Conservation (phyloP, 73 alveolate genomes). For the Blepharisma japonicum region DNA sequence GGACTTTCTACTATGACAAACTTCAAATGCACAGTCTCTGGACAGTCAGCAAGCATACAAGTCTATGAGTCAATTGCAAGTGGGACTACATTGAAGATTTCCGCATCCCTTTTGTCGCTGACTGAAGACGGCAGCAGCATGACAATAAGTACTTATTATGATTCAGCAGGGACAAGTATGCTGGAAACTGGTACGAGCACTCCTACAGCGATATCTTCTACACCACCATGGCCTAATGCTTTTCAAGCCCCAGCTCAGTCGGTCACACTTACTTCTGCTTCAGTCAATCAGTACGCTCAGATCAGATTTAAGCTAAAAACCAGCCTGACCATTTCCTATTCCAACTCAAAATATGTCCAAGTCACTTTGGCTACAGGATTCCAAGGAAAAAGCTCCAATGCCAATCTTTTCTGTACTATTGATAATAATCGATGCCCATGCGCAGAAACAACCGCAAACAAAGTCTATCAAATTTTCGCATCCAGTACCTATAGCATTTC, state of each 20-base stretch:
- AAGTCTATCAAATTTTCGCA: neutral
- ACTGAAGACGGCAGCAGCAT: neutral
- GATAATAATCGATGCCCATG: neutral
- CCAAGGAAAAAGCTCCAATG: neutral
- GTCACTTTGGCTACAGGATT: conserved; percentile 11
- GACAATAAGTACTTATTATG: neutral
- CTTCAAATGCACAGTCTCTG: neutral
- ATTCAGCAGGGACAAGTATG: neutral
- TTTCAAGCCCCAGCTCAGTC: neutral
- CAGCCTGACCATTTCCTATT: neutral
- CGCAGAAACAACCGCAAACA: neutral
- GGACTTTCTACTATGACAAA: conserved; percentile 9
- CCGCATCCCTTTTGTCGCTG: neutral
- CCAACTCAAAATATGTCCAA: neutral
- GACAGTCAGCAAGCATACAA: neutral
- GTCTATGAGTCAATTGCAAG: neutral
- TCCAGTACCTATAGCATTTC: neutral
- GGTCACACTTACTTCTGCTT: neutral
- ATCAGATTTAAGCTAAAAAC: conserved; percentile 12
- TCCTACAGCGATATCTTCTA: neutral
- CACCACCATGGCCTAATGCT: neutral
- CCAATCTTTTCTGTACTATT: conserved; percentile 11
- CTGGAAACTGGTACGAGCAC: neutral
- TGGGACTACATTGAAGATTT: neutral
- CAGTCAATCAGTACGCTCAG: neutral